A percentile compares a stretch with the other conserved stretches of the same genome.
These are phyloP conservation scores for Didymellaceae sp. DNA, from an alignment of 2,329 filamentous ascomycete genomes.

Conservation along the genomic window DNA sequence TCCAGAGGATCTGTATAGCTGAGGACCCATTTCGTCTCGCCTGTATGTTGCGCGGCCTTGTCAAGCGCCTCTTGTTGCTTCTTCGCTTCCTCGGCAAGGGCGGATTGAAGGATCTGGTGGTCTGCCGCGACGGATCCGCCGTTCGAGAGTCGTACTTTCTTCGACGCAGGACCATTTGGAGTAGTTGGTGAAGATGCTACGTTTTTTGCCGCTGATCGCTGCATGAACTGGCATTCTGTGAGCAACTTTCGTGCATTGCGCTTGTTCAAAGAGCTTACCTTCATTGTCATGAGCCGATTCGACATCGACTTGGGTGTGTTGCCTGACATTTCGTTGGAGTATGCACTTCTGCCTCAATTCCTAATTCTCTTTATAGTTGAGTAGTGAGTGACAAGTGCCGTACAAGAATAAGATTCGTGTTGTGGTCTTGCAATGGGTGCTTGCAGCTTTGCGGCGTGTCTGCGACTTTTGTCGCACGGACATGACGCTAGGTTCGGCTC, in stretches of 20 bases:
- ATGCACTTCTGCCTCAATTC: background rate
- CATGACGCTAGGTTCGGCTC: conserved; percentile 11
- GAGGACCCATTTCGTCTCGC: conserved; percentile 79
- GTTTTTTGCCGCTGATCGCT: conserved; percentile 74
- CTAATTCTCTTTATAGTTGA: background rate
- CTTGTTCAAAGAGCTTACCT: conserved; percentile 54
- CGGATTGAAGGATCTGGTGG: conserved; percentile 66
- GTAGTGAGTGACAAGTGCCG: background rate
- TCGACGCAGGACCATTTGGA: conserved; percentile 62
- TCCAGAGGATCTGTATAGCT: conserved; percentile 59
- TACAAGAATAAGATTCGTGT: background rate
- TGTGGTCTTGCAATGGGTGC: background rate
- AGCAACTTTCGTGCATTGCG: conserved; percentile 12
- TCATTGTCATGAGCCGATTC: conserved; percentile 89
- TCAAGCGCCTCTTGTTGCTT: conserved; percentile 65
- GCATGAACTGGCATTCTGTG: conserved; percentile 73
- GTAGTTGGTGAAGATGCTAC: conserved; percentile 56
- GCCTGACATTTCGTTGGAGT: conserved; percentile 33
- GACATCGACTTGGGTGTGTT: conserved; percentile 72
- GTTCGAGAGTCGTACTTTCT: conserved; percentile 67
- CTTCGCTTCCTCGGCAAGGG: conserved; percentile 70
- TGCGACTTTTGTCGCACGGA: conserved; percentile 12
- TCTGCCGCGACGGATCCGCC: conserved; percentile 53
- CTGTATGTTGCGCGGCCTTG: conserved; percentile 65
- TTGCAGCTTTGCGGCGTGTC: conserved; percentile 1